Percentiles rank a stretch among this genome's conserved stretches.
Evolutionary conservation across 2,329 filamentous ascomycete species (phyloP).

Genomic region (Talaromyces rugulosus): DNA sequence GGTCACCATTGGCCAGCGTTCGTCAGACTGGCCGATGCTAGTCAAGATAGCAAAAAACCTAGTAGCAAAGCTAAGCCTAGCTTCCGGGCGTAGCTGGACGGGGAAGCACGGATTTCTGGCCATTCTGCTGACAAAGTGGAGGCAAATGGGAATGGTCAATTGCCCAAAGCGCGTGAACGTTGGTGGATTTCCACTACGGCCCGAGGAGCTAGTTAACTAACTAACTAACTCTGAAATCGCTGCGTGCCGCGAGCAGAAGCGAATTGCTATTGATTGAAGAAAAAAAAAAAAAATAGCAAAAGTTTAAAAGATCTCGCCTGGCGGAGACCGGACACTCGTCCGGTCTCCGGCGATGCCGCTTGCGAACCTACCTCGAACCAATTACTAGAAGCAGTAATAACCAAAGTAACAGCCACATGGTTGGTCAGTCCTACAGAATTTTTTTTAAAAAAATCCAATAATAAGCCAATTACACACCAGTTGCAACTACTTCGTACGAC

Average conservation of each 20-base stretch:
- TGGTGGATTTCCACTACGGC: not conserved
- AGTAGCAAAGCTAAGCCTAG: not conserved
- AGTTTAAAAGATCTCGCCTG: not conserved
- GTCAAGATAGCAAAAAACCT: not conserved
- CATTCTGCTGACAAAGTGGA: not conserved
- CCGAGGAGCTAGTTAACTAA: not conserved
- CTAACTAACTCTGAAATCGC: too few species aligned
- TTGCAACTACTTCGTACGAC: too few species aligned
- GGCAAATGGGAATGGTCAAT: too few species aligned
- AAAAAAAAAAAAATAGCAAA: not conserved
- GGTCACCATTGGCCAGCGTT: not conserved
- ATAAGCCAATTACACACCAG: too few species aligned
- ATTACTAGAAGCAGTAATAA: not conserved
- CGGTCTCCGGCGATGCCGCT: not conserved
- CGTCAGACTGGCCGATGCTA: not conserved
- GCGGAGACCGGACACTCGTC: not conserved
- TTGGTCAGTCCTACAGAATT: not conserved
- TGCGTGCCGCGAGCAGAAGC: too few species aligned
- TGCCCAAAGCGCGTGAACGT: not conserved
- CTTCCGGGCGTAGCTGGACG: conserved; percentile 4
- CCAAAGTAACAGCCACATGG: not conserved
- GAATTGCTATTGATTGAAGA: too few species aligned
- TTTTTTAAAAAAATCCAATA: too few species aligned
- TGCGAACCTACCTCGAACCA: not conserved
- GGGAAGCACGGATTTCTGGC: not conserved